These are phyloP conservation scores for Talaromyces wortmannii DNA, from an alignment of 495 filamentous ascomycete species.

Conservation along the genomic window DNA sequence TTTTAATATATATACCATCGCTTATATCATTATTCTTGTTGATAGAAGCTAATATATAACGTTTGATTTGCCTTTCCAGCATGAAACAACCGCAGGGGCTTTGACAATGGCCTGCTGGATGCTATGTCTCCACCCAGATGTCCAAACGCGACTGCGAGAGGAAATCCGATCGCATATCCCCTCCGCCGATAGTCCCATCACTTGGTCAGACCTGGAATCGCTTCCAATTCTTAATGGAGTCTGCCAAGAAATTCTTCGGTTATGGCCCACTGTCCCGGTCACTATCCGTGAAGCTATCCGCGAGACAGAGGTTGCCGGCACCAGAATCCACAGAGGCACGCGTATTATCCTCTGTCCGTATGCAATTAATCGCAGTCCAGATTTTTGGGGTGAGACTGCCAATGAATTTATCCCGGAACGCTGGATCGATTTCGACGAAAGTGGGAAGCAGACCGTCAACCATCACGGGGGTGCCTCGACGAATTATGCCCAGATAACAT, in stretches of 20 bases:
- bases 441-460: conserved; percentile 15
- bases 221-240: conserved; percentile 46
- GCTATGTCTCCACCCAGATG: conserved; percentile 33
- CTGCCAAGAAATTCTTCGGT: conserved; percentile 39
- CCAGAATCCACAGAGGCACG: conserved; percentile 36
- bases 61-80: conserved; percentile 8
- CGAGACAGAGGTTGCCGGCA: conserved; percentile 34
- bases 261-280: conserved; percentile 43
- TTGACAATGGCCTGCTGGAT: conserved; percentile 47
- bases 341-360: conserved; percentile 34
- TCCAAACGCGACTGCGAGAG: conserved; percentile 36
- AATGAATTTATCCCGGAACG: conserved; percentile 38
- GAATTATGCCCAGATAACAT: conserved; percentile 39
- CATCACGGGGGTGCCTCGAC: conserved; percentile 34
- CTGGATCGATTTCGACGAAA: conserved; percentile 35
- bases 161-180: conserved; percentile 38
- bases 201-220: conserved; percentile 32
- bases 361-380: conserved; percentile 27
- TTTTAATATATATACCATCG: not conserved
- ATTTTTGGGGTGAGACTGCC: conserved; percentile 33
- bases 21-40: not conserved
- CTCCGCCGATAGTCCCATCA: conserved; percentile 17
- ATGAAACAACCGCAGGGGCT: conserved; percentile 48
- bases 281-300: conserved; percentile 39
- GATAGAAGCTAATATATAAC: not conserved